Base-by-base conservation (phyloP, 176 grass and related monocot species). In the Triticum urartu region DNA sequence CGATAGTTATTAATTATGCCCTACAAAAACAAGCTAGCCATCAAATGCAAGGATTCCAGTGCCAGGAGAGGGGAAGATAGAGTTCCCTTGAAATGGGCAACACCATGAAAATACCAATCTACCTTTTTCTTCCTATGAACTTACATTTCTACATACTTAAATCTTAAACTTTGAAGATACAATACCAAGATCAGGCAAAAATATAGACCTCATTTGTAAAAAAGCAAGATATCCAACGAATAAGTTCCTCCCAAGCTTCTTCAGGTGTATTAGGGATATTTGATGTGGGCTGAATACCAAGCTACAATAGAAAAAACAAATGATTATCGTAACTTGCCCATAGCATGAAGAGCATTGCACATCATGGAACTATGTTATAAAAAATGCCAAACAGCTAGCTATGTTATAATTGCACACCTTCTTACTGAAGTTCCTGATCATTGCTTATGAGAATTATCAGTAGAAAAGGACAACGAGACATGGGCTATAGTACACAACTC, bases 181-280 rank as follows among this genome's bases (percentile, higher is more conserved):
- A 84, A 75, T 56, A 54, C 10, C 81, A 50, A 83, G 18, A 84
- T 39, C 25, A 71, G 24, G 5, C 0, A 8, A 45, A 75, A 83
- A 48, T 32, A 95, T 82, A 52, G 40, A 98, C 96, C 87, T 92
- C 91, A 43, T 95, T 90, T 77, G 81, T 42, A 42, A 94, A 95
- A 43, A 94, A 80, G 52, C 54, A 79, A 79, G 90, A 89, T 77
- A 98, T 82, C 34, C 96, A 88, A 85, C 81, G 50, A 86, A 95
- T 87, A 89, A 98, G 67, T 86, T 98, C 96, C 58, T 88, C 20
- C 83, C 92, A 98, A 48, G 96, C 93, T 89, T 89, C 96, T 84
- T 95, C 79, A 42, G 93, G 93, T 82, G 91, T 94, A 68, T 48
- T 87, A 5, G 81, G 87, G 72, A 14, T 79, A 86, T 84, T 92